A percentile compares a stretch with the other conserved stretches of the same genome.
Conservation (phyloP, 2,329 filamentous ascomycete genomes). For the Talaromyces funiculosus region DNA sequence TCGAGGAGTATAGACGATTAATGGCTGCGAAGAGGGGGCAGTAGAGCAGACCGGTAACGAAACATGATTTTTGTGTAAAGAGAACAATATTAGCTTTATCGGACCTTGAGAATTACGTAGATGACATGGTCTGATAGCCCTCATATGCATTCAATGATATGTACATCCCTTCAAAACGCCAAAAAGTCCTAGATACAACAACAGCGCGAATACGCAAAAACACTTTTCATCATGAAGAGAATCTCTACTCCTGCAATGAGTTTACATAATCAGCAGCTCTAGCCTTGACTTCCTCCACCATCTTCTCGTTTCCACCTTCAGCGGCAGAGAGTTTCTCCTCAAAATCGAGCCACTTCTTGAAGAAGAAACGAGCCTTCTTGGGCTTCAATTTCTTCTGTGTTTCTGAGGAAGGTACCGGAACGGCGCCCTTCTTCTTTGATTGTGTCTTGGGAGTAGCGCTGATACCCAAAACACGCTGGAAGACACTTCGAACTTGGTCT, state of each 20-base stretch:
- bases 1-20: slow-evolving; percentile 66
- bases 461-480: slow-evolving; percentile 63
- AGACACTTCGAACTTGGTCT: slow-evolving; percentile 67
- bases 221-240: slow-evolving; percentile 7
- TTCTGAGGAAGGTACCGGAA: slow-evolving; percentile 23
- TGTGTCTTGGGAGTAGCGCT: slow-evolving; percentile 29
- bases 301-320: slow-evolving; percentile 60
- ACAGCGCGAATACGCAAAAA: background rate
- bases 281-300: slow-evolving; percentile 63
- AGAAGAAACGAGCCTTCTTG: slow-evolving; percentile 78
- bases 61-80: no score
- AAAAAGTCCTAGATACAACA: background rate
- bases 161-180: background rate
- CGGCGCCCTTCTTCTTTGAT: slow-evolving; percentile 26
- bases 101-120: background rate
- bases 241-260: slow-evolving; percentile 29
- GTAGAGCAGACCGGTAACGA: background rate
- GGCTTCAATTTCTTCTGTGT: slow-evolving; percentile 67
- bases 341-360: slow-evolving; percentile 86
- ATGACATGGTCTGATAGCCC: background rate
- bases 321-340: slow-evolving; percentile 57
- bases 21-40: slow-evolving; percentile 52
- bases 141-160: slow-evolving; percentile 1
- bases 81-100: no score
- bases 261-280: slow-evolving; percentile 66